Evolutionary conservation across 2,329 filamentous ascomycete genomes (phyloP), one percentile per base, ranked within the genome.

Genomic region (Apiospora marii): DNA sequence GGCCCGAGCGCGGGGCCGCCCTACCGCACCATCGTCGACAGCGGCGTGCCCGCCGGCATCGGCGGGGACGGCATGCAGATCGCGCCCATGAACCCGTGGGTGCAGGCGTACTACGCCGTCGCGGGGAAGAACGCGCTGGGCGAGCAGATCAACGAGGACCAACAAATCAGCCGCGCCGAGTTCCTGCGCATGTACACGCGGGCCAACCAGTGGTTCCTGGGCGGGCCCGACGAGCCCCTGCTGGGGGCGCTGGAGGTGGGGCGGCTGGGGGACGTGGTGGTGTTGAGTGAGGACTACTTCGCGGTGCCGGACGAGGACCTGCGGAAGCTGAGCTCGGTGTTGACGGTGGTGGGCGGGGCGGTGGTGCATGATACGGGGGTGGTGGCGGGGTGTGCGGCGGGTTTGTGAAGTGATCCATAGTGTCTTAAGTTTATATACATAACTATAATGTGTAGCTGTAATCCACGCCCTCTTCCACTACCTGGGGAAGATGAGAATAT

Each of bases 21-120:
- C 1, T 81, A 79, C 72, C 69, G 74, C 14, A 75, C 74, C 12
- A 77, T 81, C 53, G 68, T 80, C 22, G 78, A 76, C 41, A 80
- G 78, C 67, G 78, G 77, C 3, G 78, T 80, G 30, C 75, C 72
- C 2, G 77, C 76, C 13, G 78, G 78, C 0, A 76, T 79, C 16
- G 79, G 79, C 0, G 76, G 72, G 12, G 79, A 80, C 22, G 79
- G 79, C 12, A 79, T 78, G 73, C 77, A 79, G 53, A 79, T 79
- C n/a, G 79, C 78, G 34, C 78, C 79, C 2, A 44, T 80, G 71
- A 79, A 76, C 61, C 79, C 79, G n/a, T 79, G 77, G 77, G 72
- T 78, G 27, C 79, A 79, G 37, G 74, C 74, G 13, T 80, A 80
- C 64, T 79, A 79, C 53, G 79, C 79, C 19, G 75, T 75, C 4